Evolutionary conservation across 108 stramenopile species (phyloP).

Genomic region (Phaeodactylum tricornutum): DNA sequence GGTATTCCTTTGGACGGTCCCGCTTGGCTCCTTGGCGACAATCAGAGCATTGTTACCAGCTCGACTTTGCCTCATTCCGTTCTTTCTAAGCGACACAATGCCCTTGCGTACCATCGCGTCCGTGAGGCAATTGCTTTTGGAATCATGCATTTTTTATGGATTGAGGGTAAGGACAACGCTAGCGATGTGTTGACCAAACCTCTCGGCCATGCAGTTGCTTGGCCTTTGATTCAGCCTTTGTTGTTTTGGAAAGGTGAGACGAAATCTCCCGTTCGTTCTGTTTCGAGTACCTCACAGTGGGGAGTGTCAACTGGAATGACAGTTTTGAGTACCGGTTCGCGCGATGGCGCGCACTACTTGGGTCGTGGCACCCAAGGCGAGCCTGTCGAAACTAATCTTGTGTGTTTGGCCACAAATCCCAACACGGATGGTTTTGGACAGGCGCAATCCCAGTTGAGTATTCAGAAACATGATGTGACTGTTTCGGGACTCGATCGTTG

Average conservation of each 20-base stretch:
- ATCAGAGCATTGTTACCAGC: slow-evolving; percentile 19
- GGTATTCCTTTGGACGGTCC: slow-evolving; percentile 22
- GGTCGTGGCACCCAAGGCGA: too few species aligned
- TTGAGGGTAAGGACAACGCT: slow-evolving; percentile 8
- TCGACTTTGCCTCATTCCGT: slow-evolving; percentile 1
- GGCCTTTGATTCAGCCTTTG: background rate
- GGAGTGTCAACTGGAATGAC: too few species aligned
- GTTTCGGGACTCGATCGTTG: too few species aligned
- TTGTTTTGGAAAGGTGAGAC: slow-evolving; percentile 1
- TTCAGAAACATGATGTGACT: too few species aligned
- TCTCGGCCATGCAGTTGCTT: background rate
- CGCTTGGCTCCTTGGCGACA: slow-evolving; percentile 25
- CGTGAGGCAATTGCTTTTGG: slow-evolving; percentile 16
- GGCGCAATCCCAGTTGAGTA: too few species aligned
- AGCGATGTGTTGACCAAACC: slow-evolving; percentile 12
- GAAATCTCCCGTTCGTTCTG: too few species aligned
- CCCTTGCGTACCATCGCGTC: slow-evolving; percentile 11
- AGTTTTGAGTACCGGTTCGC: too few species aligned
- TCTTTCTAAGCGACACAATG: slow-evolving; percentile 13
- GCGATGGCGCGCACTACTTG: too few species aligned
- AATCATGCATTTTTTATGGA: background rate
- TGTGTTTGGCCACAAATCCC: too few species aligned
- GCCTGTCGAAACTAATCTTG: too few species aligned
- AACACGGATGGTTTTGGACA: too few species aligned
- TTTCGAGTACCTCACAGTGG: too few species aligned